phyloP scores from a whole-genome alignment of 169 alveolate species.

The Cardiosporidium cionae region DNA sequence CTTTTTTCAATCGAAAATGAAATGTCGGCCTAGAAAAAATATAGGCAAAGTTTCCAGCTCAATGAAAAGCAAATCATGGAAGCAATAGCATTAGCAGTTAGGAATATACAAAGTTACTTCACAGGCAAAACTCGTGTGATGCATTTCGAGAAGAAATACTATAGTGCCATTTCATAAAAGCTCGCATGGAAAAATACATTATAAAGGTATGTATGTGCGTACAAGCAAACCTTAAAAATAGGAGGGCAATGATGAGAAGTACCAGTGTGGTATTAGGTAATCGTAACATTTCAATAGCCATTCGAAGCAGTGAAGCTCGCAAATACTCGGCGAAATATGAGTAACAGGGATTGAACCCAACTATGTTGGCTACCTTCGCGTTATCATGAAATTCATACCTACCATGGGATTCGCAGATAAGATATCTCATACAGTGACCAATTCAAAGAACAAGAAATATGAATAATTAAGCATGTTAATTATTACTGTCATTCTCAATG shows the following conservation, averaged over 20 bases:
- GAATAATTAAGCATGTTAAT: too few species aligned
- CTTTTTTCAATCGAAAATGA: constrained; percentile 46
- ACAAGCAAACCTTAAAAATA: constrained; percentile 41
- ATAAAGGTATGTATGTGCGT: too few species aligned
- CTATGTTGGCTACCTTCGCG: constrained; percentile 51
- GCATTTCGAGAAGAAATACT: not conserved
- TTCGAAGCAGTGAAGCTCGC: constrained; percentile 56
- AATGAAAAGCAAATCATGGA: too few species aligned
- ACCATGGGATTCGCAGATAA: not conserved
- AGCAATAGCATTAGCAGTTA: too few species aligned
- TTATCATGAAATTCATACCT: constrained; percentile 63
- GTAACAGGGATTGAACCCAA: constrained; percentile 57
- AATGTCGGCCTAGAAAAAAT: constrained; percentile 39
- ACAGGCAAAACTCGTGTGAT: not conserved
- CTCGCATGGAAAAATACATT: too few species aligned
- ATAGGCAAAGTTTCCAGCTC: not conserved
- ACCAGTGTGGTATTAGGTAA: constrained; percentile 52
- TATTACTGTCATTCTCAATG: too few species aligned
- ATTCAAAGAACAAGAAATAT: too few species aligned
- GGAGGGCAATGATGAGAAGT: constrained; percentile 39
- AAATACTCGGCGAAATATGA: constrained; percentile 62
- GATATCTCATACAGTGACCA: too few species aligned
- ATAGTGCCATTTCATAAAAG: not conserved
- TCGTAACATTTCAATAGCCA: constrained; percentile 49
- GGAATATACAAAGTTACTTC: not conserved